A percentile compares a stretch with the other conserved stretches of the same genome.
These are phyloP conservation scores for Tremellales sp. DNA, from an alignment of 1,284 basidiomycete species.

Conservation along the genomic window DNA sequence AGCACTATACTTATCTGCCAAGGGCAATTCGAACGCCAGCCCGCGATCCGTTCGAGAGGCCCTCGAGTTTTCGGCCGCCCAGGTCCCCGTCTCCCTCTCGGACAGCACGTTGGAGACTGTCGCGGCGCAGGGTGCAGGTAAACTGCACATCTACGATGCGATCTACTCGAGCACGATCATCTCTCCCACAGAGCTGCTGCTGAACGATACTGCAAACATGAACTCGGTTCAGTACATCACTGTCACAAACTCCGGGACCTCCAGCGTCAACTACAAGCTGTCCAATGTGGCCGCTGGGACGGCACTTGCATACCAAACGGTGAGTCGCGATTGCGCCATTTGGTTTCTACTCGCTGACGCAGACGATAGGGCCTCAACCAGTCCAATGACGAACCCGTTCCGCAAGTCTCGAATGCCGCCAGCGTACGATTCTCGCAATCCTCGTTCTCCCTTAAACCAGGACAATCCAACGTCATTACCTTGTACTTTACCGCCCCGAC, in stretches of 20 bases:
- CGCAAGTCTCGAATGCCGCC: conserved; percentile 19
- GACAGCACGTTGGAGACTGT: conserved; percentile 58
- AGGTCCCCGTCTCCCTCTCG: conserved; percentile 54
- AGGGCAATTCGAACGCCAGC: conserved; percentile 49
- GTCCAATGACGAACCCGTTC: conserved; percentile 27
- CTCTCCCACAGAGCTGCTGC: conserved; percentile 58
- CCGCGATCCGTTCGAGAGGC: conserved; percentile 53
- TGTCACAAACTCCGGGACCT: conserved; percentile 30
- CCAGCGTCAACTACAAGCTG: conserved; percentile 24
- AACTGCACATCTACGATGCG: conserved; percentile 63
- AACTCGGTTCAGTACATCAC: conserved; percentile 47
- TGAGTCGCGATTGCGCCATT: conserved; percentile 5
- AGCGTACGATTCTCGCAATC: conserved; percentile 31
- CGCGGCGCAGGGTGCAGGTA: conserved; percentile 63
- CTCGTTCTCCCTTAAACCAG: conserved; percentile 27
- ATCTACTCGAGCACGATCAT: conserved; percentile 58
- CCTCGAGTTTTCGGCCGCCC: conserved; percentile 60
- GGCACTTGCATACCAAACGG: conserved; percentile 24
- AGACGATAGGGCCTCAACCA: conserved; percentile 20
- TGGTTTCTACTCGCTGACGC: neutral
- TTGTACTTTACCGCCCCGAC: conserved; percentile 31
- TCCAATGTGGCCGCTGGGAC: conserved; percentile 33
- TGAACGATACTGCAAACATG: conserved; percentile 68
- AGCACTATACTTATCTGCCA: conserved; percentile 60
- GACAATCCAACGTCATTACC: conserved; percentile 20